Conservation (phyloP, 495 filamentous ascomycete genomes). For the Penicillium parvum region DNA sequence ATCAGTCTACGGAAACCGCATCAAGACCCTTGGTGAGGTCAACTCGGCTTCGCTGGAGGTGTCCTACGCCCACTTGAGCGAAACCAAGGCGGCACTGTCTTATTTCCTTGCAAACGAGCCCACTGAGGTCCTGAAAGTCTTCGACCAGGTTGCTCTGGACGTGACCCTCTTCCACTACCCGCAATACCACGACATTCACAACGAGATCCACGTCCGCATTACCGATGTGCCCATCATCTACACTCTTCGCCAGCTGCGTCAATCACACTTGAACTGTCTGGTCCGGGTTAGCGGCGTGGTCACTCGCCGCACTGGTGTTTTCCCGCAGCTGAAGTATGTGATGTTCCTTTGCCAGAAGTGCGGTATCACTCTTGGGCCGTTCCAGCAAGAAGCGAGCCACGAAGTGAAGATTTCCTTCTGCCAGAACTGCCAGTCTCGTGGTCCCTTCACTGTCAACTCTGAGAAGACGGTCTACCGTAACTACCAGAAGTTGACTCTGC, state of each 20-base stretch:
- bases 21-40: slow-evolving; percentile 88
- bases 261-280: slow-evolving; percentile 94
- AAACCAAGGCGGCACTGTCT: slow-evolving; percentile 90
- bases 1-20: slow-evolving; percentile 91
- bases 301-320: slow-evolving; percentile 93
- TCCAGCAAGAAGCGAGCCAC: slow-evolving; percentile 92
- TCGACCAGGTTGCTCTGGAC: slow-evolving; percentile 95
- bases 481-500: slow-evolving; percentile 95
- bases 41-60: slow-evolving; percentile 97
- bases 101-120: slow-evolving; percentile 97
- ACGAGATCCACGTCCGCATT: slow-evolving; percentile 97
- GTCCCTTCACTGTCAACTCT: slow-evolving; percentile 92
- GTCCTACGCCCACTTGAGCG: slow-evolving; percentile 85
- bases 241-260: slow-evolving; percentile 93
- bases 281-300: slow-evolving; percentile 94
- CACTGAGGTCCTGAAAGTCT: slow-evolving; percentile 87
- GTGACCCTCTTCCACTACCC: slow-evolving; percentile 93
- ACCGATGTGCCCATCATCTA: slow-evolving; percentile 91
- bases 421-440: slow-evolving; percentile 93
- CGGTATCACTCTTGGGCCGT: slow-evolving; percentile 84
- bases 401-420: slow-evolving; percentile 97
- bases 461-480: slow-evolving; percentile 99
- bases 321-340: slow-evolving; percentile 96
- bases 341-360: slow-evolving; percentile 97
- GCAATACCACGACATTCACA: slow-evolving; percentile 95